Base-by-base conservation (phyloP, 768 basidiomycete genomes). In the Mycena leptocephala region DNA sequence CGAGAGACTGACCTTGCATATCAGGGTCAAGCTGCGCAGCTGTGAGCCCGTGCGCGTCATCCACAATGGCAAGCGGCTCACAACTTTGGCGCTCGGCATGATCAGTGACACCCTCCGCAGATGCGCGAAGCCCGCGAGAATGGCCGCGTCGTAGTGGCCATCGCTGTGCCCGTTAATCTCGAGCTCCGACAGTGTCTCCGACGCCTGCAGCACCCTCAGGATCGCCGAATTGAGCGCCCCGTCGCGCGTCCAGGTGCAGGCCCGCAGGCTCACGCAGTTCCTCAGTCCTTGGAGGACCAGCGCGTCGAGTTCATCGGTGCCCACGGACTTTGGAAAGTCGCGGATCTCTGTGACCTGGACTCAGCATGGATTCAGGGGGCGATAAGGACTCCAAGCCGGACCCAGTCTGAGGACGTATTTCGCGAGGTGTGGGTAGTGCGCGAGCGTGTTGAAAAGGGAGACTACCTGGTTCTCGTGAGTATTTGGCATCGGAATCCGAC, bases 211-310 rank as follows among this genome's bases (percentile, higher is more conserved):
- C 22, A 90, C 89, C n/a, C 85, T 76, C 11, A 96, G 86, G 39
- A 95, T 89, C 0, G 85, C 84, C 6, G 92, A 90, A 48, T 87
- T 91, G 26, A 96, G 83, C 5, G 95, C 92, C 5, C 95, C 94
- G 77, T 96, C 93, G 53, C 95, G 90, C 13, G 95, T 96, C 95
- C 95, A 96, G 6, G 91, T 91, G 79, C 94, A 95, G 8, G 91
- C 87, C 55, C 78, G 85, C 14, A 96, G 88, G 74, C 91, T 91
- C 48, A 83, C 79, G 79, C 94, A 95, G 79, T 95, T 94, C 61
- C 82, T 81, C 18, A 96, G 82, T 0, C 91, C 95, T 61, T 74
- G 80, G 8, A 89, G 65, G 59, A 93, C 91, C 11, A 84, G 76
- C 8, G 84, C 81, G 10, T 87, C 79, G 26, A 90, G 76, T 1